Evolutionary conservation across 164 flowering plant species (phyloP), one percentile per base, ranked within the genome.

Genomic region (Houttuynia cordata): DNA sequence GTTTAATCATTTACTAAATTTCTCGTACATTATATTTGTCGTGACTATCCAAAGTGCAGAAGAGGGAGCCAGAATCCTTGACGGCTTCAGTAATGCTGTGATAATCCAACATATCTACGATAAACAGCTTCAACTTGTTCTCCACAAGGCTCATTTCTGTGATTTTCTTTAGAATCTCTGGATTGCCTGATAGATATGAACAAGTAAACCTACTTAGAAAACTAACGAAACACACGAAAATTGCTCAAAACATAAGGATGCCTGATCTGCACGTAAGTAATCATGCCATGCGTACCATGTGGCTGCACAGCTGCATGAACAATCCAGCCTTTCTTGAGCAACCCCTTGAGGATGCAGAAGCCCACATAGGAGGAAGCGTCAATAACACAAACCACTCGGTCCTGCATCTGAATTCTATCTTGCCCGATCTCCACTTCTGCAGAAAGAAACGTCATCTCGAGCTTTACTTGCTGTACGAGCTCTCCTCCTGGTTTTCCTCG

Each of bases 301-400:
- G 63, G 64, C 57, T 68, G 85, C 21, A 86, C 47, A n/a, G 86
- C 82, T 10, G 91, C 91, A 70, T 83, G 92, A 62, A 83, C 85
- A 17, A 34, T 58, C 40, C 80, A 83, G 10, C 88, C 88, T 74
- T 65, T 75, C 18, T 53, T 61, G 39, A 86, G 55, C 20, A 86
- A 68, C 12, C 82, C 75, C 62, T 74, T 76, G 54, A 82, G 73
- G 66, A 83, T 62, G 75, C 78, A 74, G 61, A 76, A 76, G 9
- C 88, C 93, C 69, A 86, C 78, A 57, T 75, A 79, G 23, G 75
- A 71, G 20, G 87, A 80, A 14, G 89, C 87, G 67, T 83, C 89
- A 45, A 83, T 79, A 70, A 86, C 87, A 60, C 92, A 81, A 42
- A 81, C 76, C 0, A 68, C 37, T 12, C 71, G 61, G 47, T 67